phyloP scores from a whole-genome alignment of 805 yeast genomes.

The Lachancea thermotolerans region DNA sequence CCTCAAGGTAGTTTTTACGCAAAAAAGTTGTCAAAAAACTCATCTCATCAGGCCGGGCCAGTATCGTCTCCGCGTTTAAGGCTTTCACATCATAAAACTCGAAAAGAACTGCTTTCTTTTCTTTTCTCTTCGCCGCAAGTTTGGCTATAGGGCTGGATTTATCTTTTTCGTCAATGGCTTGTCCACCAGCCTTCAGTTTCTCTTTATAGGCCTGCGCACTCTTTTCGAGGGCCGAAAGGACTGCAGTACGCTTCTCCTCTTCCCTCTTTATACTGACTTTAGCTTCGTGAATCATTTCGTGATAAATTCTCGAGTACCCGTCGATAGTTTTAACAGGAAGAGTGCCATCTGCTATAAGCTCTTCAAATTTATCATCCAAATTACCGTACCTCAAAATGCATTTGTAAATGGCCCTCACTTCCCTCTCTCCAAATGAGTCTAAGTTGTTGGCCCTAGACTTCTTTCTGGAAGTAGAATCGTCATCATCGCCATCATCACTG shows the following conservation, averaged over 20 bases:
- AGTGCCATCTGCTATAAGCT: slow-evolving; percentile 82
- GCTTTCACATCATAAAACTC: slow-evolving; percentile 83
- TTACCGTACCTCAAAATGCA: slow-evolving; percentile 81
- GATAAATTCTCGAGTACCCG: slow-evolving; percentile 63
- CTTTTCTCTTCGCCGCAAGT: slow-evolving; percentile 64
- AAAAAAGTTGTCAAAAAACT: slow-evolving; percentile 50
- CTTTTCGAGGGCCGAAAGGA: slow-evolving; percentile 51
- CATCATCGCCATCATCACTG: slow-evolving; percentile 34
- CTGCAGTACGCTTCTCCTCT: slow-evolving; percentile 53
- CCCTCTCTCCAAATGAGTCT: slow-evolving; percentile 70
- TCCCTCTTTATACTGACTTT: slow-evolving; percentile 55
- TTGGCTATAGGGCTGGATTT: slow-evolving; percentile 43
- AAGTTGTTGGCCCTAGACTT: slow-evolving; percentile 39
- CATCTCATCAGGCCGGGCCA: slow-evolving; percentile 83
- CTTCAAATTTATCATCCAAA: slow-evolving; percentile 69
- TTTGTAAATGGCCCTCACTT: slow-evolving; percentile 77
- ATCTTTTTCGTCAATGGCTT: slow-evolving; percentile 27
- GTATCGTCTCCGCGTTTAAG: slow-evolving; percentile 81
- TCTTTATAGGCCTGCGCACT: slow-evolving; percentile 52
- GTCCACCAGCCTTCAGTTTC: slow-evolving; percentile 33
- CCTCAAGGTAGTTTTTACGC: slow-evolving; percentile 43
- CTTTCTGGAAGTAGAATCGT: slow-evolving; percentile 34
- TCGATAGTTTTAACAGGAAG: slow-evolving; percentile 80
- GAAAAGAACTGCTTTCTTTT: slow-evolving; percentile 83
- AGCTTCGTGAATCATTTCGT: slow-evolving; percentile 62